Evolutionary conservation across 2,329 filamentous ascomycete genomes (phyloP), one percentile per base, ranked within the genome.

Genomic region (Geosmithia flava): DNA sequence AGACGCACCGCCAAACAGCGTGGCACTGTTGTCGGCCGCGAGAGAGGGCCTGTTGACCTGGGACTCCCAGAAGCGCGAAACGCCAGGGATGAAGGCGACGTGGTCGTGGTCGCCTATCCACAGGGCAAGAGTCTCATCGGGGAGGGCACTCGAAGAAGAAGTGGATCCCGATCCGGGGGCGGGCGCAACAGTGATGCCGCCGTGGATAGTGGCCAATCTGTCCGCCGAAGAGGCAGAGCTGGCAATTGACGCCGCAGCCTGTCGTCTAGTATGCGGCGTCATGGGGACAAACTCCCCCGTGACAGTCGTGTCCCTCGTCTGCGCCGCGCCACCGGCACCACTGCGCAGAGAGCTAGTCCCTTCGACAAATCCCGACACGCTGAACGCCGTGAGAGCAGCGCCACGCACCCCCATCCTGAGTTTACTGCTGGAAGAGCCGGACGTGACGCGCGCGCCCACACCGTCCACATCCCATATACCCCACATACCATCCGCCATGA

Each of bases 401-500:
- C 79, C 79, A 17, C 69, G 69, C 33, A 80, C 68, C 6, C 76
- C 75, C 45, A 70, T 63, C 49, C 69, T 69, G 30, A 75, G 63
- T 53, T 71, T 76, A 41, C 67, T 71, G 20, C 77, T 69, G 3
- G 78, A 60, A 11, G 62, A 52, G 13, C 58, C 55, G 37, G 69
- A 59, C 33, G 6, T 30, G 29, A 16, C 33, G 6, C 15, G 33
- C 2, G 76, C 74, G 40, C 73, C 74, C 29, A 69, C 69, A 7
- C 78, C 76, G 52, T 82, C 76, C 43, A 83, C 69, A 54, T 83
- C 80, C 80, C 80, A 83, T 33, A 83, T 75, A 15, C 78, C 80
- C 80, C 80, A 83, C 58, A 80, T 78, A 7, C 80, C 80, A 54
- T 83, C 80, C 1, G 75, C 74, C 3, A 83, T 64, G 2, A 83